These are phyloP conservation scores for Chalara sp. DNA, from an alignment of 2,329 filamentous ascomycete genomes.

Conservation along the genomic window DNA sequence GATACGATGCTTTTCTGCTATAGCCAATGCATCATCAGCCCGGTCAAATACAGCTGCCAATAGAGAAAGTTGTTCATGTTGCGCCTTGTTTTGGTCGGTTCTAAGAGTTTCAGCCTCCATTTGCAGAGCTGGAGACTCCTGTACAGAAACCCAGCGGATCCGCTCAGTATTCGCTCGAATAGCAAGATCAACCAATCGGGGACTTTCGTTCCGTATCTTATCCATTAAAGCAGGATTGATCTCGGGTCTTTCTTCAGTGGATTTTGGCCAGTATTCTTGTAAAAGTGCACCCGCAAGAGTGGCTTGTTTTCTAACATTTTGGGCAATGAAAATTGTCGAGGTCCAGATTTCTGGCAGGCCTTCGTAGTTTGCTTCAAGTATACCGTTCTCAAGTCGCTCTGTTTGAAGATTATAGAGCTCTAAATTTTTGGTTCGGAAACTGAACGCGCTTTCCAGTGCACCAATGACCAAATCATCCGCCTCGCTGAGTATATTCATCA, in stretches of 20 bases:
- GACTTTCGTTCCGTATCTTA: slow-evolving; percentile 44
- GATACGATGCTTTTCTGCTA: slow-evolving; percentile 57
- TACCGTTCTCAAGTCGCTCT: slow-evolving; percentile 59
- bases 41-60: slow-evolving; percentile 42
- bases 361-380: slow-evolving; percentile 57
- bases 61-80: slow-evolving; percentile 39
- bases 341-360: slow-evolving; percentile 82
- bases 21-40: slow-evolving; percentile 47
- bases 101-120: slow-evolving; percentile 42
- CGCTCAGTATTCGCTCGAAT: slow-evolving; percentile 54
- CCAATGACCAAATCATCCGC: slow-evolving; percentile 68
- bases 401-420: slow-evolving; percentile 64
- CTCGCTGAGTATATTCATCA: slow-evolving; percentile 40
- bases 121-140: slow-evolving; percentile 39
- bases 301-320: slow-evolving; percentile 53
- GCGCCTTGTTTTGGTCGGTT: slow-evolving; percentile 32
- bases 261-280: slow-evolving; percentile 17
- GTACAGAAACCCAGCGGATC: slow-evolving; percentile 48
- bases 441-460: slow-evolving; percentile 54
- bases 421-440: slow-evolving; percentile 67
- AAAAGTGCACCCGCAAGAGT: slow-evolving; percentile 39
- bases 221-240: slow-evolving; percentile 24
- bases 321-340: slow-evolving; percentile 55
- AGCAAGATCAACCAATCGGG: slow-evolving; percentile 47
- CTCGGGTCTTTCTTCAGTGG: slow-evolving; percentile 11